Conservation (phyloP, 179 eudicot species). For the Drosera spatulata region DNA sequence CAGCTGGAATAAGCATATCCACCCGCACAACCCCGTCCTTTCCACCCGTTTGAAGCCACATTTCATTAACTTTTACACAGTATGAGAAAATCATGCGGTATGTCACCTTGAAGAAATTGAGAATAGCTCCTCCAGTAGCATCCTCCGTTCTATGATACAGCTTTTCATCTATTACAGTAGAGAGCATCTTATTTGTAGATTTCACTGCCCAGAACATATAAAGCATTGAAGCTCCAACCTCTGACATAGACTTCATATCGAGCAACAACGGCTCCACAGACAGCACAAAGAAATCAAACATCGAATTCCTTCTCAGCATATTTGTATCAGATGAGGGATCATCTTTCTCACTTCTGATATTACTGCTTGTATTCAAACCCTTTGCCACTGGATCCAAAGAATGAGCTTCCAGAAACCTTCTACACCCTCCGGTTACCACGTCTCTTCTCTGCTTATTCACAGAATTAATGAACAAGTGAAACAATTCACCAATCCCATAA, state of each 20-base stretch:
- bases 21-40: conserved; percentile 7
- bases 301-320: conserved; percentile 45
- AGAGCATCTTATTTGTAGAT: conserved; percentile 48
- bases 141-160: conserved; percentile 66
- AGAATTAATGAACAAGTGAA: conserved; percentile 48
- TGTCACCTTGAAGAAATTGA: conserved; percentile 55
- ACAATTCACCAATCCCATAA: conserved; percentile 63
- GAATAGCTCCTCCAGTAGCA: conserved; percentile 57
- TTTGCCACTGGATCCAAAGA: conserved; percentile 13
- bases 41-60: conserved; percentile 23
- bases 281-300: conserved; percentile 70
- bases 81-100: conserved; percentile 39
- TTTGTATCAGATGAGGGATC: conserved; percentile 14
- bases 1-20: conserved; percentile 23
- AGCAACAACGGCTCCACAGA: conserved; percentile 56
- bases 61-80: conserved; percentile 28
- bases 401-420: conserved; percentile 14
- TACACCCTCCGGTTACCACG: conserved; percentile 23
- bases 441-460: conserved; percentile 51
- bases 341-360: conserved; percentile 19
- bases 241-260: conserved; percentile 26
- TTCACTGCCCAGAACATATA: conserved; percentile 31
- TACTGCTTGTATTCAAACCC: conserved; percentile 10
- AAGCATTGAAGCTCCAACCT: conserved; percentile 21
- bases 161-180: conserved; percentile 39